Evolutionary conservation across 129 eudicot species (phyloP), one percentile per base, ranked within the genome.

Genomic region (Calendula officinalis): DNA sequence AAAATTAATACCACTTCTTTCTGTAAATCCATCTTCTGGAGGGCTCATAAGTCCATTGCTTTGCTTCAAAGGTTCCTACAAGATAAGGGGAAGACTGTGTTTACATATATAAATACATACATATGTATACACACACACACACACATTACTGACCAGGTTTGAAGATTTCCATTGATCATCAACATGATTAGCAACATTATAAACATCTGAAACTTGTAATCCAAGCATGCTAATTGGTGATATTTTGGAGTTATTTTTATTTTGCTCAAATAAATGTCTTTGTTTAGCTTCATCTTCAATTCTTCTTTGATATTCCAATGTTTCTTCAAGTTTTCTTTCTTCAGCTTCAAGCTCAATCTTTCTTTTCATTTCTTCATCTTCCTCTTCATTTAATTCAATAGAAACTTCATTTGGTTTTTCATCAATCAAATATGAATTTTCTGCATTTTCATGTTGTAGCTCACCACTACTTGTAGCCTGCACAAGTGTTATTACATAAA

Each of bases 271-370:
- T 35, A 88, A 86, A 74, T 89, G 95, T 69, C 83, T 88, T 82
- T 70, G 87, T 68, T 94, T 94, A 56, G 99, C 95, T 76, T 94
- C 97, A 56, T 94, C 82, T 72, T 94, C 99, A 14, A 89, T 82
- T 68, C 84, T 80, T 75, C 92, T 81, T 78, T 94, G 97, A 83
- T 83, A 85, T 62, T 94, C 96, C 73, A 94, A 75, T 64, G 95
- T 94, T 75, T 94, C 99, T 78, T 94, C 97, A 74, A 89, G 99
- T 86, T 88, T 85, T 66, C 92, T 86, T 69, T 88, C 99, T 78
- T 94, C 99, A 30, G 86, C 97, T 83, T 94, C 99, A 83, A 88
- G 95, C 67, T 92, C 92, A 8, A 85, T 69, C 56, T 80, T 76
- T 62, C 80, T 81, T 10, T 81, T 83, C 49, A 64, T 78, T 49